Evolutionary conservation across 1,139 yeast genomes (phyloP), one percentile per base, ranked within the genome.

Genomic region (Magnusiomyces paraingens): DNA sequence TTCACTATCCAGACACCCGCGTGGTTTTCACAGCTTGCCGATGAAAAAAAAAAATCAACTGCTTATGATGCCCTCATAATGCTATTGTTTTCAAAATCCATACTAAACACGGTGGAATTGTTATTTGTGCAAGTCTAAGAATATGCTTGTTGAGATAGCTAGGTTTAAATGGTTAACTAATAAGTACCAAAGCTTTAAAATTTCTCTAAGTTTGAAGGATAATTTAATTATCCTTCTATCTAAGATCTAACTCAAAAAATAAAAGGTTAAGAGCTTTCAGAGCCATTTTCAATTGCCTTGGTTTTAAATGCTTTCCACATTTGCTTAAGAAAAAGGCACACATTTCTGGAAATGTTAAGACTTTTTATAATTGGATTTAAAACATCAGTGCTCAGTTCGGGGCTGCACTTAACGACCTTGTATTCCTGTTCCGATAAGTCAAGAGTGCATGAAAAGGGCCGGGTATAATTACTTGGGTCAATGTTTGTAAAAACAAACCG

Each of bases 401-500:
- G 62, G 10, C 22, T 20, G 46, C 57, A 51, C 22, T 56, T 57
- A 8, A 57, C 46, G 21, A 63, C 57, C 29, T 56, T 54, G 54
- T 63, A 66, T 39, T 67, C 69, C 18, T 57, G 59, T 2, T 57
- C 55, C 10, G 64, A 51, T 29, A 68, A 50, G 53, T 68, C 70
- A 11, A 68, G 48, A 10, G 61, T 54, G 44, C 66, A 58, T 26
- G 56, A 59, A 53, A 61, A 68, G 47, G 64, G 64, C 39, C 59
- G 55, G 11, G 58, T 61, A 46, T 60, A 56, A 20, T 64, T 61
- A 38, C 53, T 57, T 29, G 58, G 61, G 53, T 66, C 69, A 17
- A 68, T 55, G 21, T 62, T 59, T 12, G 66, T 59, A 56, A 67
- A 68, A 1, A 62, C 56, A 53, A 68, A 63, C 52, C 61, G 59